Conservation (phyloP, 2,329 filamentous ascomycete species). For the Hypoxylon sp. region DNA sequence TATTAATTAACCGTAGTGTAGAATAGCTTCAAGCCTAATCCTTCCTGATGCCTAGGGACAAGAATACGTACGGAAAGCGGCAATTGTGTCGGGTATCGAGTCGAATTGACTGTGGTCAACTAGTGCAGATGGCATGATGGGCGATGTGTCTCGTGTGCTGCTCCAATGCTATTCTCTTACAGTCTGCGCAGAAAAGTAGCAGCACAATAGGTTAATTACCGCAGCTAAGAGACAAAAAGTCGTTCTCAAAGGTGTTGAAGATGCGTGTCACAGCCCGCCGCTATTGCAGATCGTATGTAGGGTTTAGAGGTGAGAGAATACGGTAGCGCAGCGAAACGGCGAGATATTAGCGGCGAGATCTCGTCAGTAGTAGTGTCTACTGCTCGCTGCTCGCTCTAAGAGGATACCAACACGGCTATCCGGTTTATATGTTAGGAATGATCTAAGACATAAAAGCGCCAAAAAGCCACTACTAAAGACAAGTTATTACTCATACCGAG, state of each 20-base stretch:
- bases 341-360: conserved; percentile 17
- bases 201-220: conserved; percentile 1
- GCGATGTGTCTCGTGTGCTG: conserved; percentile 29
- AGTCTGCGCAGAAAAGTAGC: not conserved
- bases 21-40: conserved; percentile 5
- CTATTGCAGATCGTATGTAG: conserved; percentile 10
- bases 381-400: not conserved
- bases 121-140: conserved; percentile 65
- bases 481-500: conserved; percentile 35
- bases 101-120: conserved; percentile 71
- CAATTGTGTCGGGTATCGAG: conserved; percentile 74
- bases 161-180: not conserved
- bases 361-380: not conserved
- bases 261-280: conserved; percentile 15
- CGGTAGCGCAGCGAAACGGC: conserved; percentile 3
- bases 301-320: conserved; percentile 11
- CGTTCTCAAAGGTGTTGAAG: conserved; percentile 8
- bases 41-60: conserved; percentile 4
- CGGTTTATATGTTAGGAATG: not conserved
- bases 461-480: conserved; percentile 5
- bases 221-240: not conserved
- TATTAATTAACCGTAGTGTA: conserved; percentile 22
- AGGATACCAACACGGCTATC: not conserved
- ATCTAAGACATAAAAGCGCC: conserved; percentile 3
- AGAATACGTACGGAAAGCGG: conserved; percentile 71